Evolutionary conservation across 2,329 filamentous ascomycete genomes (phyloP).

Genomic region (Claviceps paspali): DNA sequence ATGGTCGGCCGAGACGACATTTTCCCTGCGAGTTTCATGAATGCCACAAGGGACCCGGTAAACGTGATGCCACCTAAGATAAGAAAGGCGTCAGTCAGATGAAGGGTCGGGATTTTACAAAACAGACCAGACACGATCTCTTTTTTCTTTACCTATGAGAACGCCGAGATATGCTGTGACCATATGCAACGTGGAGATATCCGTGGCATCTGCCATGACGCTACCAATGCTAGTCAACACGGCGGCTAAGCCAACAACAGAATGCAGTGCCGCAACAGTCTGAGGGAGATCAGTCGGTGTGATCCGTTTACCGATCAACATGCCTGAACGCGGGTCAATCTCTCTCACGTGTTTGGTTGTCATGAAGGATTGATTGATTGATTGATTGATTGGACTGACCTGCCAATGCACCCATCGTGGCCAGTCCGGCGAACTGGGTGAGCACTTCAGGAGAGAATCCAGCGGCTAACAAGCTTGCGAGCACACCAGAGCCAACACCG

Average conservation of each 20-base stretch:
- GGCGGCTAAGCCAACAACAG: slow-evolving; percentile 76
- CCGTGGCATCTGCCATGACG: slow-evolving; percentile 57
- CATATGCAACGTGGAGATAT: slow-evolving; percentile 65
- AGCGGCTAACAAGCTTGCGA: slow-evolving; percentile 67
- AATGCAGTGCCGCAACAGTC: slow-evolving; percentile 78
- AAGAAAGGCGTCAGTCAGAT: background rate
- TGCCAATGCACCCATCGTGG: slow-evolving; percentile 52
- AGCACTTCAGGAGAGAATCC: slow-evolving; percentile 69
- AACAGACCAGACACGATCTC: too few species aligned
- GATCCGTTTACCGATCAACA: slow-evolving; percentile 71
- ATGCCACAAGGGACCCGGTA: slow-evolving; percentile 79
- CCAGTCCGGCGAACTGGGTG: slow-evolving; percentile 64
- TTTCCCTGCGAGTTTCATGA: slow-evolving; percentile 68
- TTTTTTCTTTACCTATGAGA: slow-evolving; percentile 52
- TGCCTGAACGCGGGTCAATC: slow-evolving; percentile 26
- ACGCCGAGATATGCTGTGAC: slow-evolving; percentile 79
- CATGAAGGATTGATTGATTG: slow-evolving; percentile 2
- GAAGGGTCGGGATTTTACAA: too few species aligned
- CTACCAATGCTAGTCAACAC: slow-evolving; percentile 81
- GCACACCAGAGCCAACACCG: slow-evolving; percentile 67
- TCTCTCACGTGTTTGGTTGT: background rate
- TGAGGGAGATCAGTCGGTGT: slow-evolving; percentile 80
- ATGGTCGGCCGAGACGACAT: slow-evolving; percentile 66
- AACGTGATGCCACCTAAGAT: slow-evolving; percentile 69
- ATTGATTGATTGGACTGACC: slow-evolving; percentile 20